Percentiles rank a stretch among this genome's conserved stretches.
Evolutionary conservation across 257 asterid species (phyloP).

Genomic region (Dorcoceras hygrometricum): DNA sequence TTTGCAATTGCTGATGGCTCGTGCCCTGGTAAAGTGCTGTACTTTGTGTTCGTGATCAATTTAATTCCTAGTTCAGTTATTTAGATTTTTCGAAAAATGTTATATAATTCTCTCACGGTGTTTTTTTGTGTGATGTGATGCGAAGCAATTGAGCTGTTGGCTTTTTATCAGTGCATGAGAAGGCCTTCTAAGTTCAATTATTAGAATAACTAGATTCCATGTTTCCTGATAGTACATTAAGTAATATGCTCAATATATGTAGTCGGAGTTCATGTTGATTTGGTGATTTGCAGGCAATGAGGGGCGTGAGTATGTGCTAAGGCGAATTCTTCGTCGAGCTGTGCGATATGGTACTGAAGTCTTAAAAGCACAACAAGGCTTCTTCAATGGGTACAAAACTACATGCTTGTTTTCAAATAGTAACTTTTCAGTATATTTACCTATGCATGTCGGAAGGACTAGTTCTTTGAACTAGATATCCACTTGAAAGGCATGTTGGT

Average conservation of each 20-base stretch:
- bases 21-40: constrained; percentile 65
- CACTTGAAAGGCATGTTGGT: neutral
- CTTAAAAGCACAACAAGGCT: constrained; percentile 78
- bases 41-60: constrained; percentile 15
- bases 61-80: constrained; percentile 5
- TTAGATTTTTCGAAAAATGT: constrained; percentile 7
- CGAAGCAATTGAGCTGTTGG: neutral
- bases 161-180: constrained; percentile 11
- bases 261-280: neutral
- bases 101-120: neutral
- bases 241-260: neutral
- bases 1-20: constrained; percentile 99
- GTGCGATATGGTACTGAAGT: constrained; percentile 98
- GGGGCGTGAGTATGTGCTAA: constrained; percentile 94
- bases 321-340: constrained; percentile 97
- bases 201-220: neutral
- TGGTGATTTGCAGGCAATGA: constrained; percentile 67
- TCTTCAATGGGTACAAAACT: constrained; percentile 68
- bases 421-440: constrained; percentile 9
- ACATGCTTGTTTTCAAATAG: constrained; percentile 1
- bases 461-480: neutral
- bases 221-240: neutral
- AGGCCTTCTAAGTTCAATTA: neutral
- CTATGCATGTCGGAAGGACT: neutral
- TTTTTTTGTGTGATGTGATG: neutral